phyloP scores from a whole-genome alignment of 225 moss, liverwort and hornwort species.

The Anthoceros angustus region DNA sequence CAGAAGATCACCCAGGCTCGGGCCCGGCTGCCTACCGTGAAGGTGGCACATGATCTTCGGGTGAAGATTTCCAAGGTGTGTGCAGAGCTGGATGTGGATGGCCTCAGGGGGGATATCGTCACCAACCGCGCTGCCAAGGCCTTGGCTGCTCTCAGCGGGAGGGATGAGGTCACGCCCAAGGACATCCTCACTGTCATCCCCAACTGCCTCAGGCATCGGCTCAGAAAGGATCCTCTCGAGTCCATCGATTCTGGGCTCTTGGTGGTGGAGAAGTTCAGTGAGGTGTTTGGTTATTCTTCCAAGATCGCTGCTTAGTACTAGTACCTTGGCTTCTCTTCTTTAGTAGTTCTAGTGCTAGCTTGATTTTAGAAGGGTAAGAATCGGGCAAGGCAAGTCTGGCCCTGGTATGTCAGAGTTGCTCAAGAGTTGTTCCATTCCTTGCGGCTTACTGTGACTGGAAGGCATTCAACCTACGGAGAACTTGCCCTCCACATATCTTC shows the following conservation, averaged over 20 bases:
- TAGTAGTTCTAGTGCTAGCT: neutral
- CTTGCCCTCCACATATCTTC: too few species aligned
- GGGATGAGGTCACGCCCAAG: conserved; percentile 64
- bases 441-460: too few species aligned
- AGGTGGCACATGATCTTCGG: conserved; percentile 44
- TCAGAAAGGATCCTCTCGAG: conserved; percentile 83
- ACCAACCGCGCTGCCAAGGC: conserved; percentile 77
- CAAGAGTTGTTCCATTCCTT: too few species aligned
- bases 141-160: conserved; percentile 47
- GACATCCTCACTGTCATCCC: conserved; percentile 78
- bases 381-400: neutral
- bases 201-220: conserved; percentile 72
- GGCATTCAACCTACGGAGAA: too few species aligned
- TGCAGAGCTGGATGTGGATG: conserved; percentile 78
- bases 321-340: neutral
- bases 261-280: conserved; percentile 74
- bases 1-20: conserved; percentile 49
- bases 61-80: conserved; percentile 81
- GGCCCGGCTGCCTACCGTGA: conserved; percentile 26
- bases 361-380: neutral
- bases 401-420: too few species aligned
- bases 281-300: conserved; percentile 63
- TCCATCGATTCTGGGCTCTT: conserved; percentile 79
- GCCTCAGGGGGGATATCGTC: conserved; percentile 73
- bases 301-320: conserved; percentile 14